phyloP scores from a whole-genome alignment of 768 basidiomycete species.

The Daedaleopsis nitida region DNA sequence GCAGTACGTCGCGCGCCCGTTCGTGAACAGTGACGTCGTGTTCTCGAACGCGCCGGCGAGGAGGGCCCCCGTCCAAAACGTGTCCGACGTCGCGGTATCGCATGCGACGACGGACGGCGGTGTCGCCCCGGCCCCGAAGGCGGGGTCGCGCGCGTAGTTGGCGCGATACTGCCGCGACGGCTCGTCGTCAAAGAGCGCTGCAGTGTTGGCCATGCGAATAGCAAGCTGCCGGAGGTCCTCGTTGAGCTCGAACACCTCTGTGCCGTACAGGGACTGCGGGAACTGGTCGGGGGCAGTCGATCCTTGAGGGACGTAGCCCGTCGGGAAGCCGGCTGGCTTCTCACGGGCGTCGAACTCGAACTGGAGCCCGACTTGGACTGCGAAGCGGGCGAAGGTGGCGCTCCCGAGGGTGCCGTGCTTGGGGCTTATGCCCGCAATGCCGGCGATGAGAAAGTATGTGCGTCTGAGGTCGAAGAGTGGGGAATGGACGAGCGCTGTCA shows the following conservation, averaged over 20 bases:
- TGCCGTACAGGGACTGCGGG: slow-evolving; percentile 39
- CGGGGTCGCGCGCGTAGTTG: slow-evolving; percentile 26
- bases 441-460: slow-evolving; percentile 46
- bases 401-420: slow-evolving; percentile 38
- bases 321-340: slow-evolving; percentile 37
- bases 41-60: slow-evolving; percentile 41
- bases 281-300: slow-evolving; percentile 29
- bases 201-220: slow-evolving; percentile 29
- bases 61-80: slow-evolving; percentile 38
- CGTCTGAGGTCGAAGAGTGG: slow-evolving; percentile 37
- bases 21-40: slow-evolving; percentile 38
- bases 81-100: slow-evolving; percentile 41
- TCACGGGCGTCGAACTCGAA: slow-evolving; percentile 47
- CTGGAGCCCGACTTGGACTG: slow-evolving; percentile 40
- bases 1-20: slow-evolving; percentile 34
- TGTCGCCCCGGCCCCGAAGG: slow-evolving; percentile 34
- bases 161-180: slow-evolving; percentile 35
- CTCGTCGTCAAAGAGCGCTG: slow-evolving; percentile 36
- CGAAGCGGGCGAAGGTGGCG: slow-evolving; percentile 41
- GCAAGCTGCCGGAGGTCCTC: slow-evolving; percentile 39
- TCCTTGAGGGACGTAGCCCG: slow-evolving; percentile 40
- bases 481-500: slow-evolving; percentile 36
- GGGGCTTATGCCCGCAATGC: slow-evolving; percentile 44
- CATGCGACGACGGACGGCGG: slow-evolving; percentile 37
- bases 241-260: slow-evolving; percentile 49